Percentiles rank a stretch among this genome's conserved stretches.
These are phyloP conservation scores for Dalbergia oliveri DNA, from an alignment of 306 rosid genomes.

Conservation along the genomic window DNA sequence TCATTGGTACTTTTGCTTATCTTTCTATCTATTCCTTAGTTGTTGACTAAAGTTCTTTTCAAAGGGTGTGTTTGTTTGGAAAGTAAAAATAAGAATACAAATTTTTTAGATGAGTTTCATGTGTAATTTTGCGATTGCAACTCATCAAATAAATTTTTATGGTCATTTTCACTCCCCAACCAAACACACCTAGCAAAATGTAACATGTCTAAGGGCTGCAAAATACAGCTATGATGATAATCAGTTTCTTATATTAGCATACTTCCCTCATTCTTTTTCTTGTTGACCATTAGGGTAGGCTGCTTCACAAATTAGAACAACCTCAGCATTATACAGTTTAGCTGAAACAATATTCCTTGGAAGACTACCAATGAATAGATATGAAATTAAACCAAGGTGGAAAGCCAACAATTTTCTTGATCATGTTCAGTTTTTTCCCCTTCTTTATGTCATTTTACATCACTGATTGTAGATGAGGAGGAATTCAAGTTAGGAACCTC, in stretches of 20 bases:
- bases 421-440: background rate
- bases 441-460: background rate
- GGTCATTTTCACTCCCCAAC: background rate
- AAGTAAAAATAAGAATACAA: too few species aligned
- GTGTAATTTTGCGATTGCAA: too few species aligned
- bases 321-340: background rate
- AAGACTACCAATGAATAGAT: conserved; percentile 2
- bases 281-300: background rate
- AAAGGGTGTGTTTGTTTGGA: too few species aligned
- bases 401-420: background rate
- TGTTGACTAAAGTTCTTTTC: background rate
- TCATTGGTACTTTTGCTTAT: background rate
- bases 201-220: background rate
- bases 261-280: background rate
- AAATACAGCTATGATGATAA: background rate
- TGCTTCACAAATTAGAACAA: background rate
- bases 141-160: too few species aligned
- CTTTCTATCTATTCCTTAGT: background rate
- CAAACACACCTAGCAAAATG: background rate
- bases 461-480: background rate
- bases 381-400: background rate
- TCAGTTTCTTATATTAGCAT: background rate
- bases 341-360: background rate
- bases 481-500: background rate
- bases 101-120: too few species aligned